A percentile compares a stretch with the other conserved stretches of the same genome.
phyloP scores from a whole-genome alignment of 768 basidiomycete genomes.

The Termitomyces sp. region DNA sequence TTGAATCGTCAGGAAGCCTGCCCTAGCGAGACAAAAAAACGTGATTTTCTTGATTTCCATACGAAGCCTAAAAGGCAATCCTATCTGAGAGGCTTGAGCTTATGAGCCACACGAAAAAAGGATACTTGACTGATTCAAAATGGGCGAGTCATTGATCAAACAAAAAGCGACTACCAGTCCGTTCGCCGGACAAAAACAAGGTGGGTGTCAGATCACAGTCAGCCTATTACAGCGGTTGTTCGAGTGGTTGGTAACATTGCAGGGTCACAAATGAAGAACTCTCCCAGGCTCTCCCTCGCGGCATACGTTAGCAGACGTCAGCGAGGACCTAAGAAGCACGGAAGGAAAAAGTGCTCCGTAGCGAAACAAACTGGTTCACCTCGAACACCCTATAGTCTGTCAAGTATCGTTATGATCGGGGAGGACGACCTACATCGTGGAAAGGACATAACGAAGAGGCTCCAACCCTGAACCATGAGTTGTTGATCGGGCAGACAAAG shows the following conservation, averaged over 20 bases:
- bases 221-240: not conserved
- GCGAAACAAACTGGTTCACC: not conserved
- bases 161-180: not conserved
- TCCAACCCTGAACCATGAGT: constrained; percentile 1
- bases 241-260: not conserved
- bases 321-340: not conserved
- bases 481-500: not conserved
- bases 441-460: not conserved
- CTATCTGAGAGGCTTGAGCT: not conserved
- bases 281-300: not conserved
- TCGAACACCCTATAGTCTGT: not conserved
- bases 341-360: not conserved
- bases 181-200: not conserved
- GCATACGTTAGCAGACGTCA: not conserved
- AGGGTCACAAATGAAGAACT: not conserved
- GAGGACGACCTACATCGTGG: not conserved
- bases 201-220: not conserved
- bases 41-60: no score
- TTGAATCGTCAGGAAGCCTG: not conserved
- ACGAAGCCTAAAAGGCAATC: not conserved
- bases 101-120: not conserved
- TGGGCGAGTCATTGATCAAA: not conserved
- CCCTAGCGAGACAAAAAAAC: not conserved
- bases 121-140: not conserved
- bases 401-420: not conserved